These are phyloP conservation scores for Allomyces macrogynus DNA, from an alignment of 192 early-diverging fungal genomes.

Conservation along the genomic window DNA sequence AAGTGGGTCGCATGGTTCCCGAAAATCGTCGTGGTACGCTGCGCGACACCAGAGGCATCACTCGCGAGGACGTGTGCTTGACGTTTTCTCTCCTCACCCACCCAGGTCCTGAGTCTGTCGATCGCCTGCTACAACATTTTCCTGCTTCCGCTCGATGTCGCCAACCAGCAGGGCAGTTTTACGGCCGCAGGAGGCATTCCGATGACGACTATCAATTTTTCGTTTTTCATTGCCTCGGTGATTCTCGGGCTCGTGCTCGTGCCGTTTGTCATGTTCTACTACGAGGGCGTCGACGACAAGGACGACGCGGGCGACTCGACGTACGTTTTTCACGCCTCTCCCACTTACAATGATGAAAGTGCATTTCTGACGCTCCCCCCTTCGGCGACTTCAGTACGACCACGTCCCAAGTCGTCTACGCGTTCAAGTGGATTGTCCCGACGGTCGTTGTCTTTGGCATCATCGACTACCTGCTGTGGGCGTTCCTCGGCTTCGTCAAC, in stretches of 20 bases:
- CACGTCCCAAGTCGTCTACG: constrained; percentile 19
- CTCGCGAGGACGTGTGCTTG: no score
- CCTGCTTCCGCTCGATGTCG: constrained; percentile 37
- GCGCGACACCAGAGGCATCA: not conserved
- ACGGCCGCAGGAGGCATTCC: constrained; percentile 18
- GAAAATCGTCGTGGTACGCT: constrained; percentile 32
- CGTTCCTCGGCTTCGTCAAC: not conserved
- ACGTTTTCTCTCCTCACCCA: not conserved
- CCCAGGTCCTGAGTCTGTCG: constrained; percentile 20
- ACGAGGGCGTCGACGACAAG: constrained; percentile 31
- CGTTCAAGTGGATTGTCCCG: constrained; percentile 32
- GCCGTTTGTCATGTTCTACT: constrained; percentile 41
- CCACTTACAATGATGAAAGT: constrained; percentile 1
- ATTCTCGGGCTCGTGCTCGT: constrained; percentile 22
- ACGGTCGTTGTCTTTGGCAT: constrained; percentile 18
- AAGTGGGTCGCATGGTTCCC: constrained; percentile 47
- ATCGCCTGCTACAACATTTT: constrained; percentile 33
- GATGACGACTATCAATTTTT: constrained; percentile 22
- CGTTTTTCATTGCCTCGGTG: constrained; percentile 25
- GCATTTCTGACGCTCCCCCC: not conserved
- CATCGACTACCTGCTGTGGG: constrained; percentile 24
- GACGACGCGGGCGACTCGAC: constrained; percentile 20
- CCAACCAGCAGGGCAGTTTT: constrained; percentile 26
- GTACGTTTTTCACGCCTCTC: constrained; percentile 5
- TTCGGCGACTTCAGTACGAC: not conserved